Evolutionary conservation across 2,329 filamentous ascomycete genomes (phyloP).

Genomic region (Pleurostoma richardsiae): DNA sequence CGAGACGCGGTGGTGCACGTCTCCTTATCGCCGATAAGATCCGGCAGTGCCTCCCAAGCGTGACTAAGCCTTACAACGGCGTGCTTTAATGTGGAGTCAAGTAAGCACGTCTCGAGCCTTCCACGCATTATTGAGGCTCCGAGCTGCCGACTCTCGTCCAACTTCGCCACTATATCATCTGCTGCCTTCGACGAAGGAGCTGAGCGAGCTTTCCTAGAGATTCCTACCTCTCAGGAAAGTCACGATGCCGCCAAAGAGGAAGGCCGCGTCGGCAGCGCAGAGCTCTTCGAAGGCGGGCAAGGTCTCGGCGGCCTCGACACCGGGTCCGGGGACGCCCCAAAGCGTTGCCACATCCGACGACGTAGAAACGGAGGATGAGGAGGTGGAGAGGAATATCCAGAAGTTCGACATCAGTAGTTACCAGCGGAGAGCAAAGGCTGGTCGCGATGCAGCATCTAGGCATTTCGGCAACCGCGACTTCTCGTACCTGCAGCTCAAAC

Average conservation of each 20-base stretch:
- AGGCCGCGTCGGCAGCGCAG: conserved; percentile 47
- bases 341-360: conserved; percentile 50
- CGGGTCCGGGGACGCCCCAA: conserved; percentile 54
- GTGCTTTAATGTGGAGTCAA: too few relatives aligned
- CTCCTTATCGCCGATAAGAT: too few relatives aligned
- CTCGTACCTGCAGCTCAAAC: conserved; percentile 75
- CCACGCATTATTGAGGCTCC: too few relatives aligned
- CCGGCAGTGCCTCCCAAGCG: too few relatives aligned
- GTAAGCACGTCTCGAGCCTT: too few relatives aligned
- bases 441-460: conserved; percentile 20
- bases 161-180: too few relatives aligned
- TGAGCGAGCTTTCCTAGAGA: too few relatives aligned
- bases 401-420: conserved; percentile 52
- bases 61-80: too few relatives aligned
- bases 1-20: too few relatives aligned
- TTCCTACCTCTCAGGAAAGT: background rate
- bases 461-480: conserved; percentile 55
- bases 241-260: conserved; percentile 67
- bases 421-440: conserved; percentile 21
- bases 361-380: conserved; percentile 46
- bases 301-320: conserved; percentile 54
- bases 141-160: too few relatives aligned
- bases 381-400: conserved; percentile 54
- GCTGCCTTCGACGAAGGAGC: too few relatives aligned
- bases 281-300: conserved; percentile 50